These are phyloP conservation scores for Hirschfeldia incana DNA, from an alignment of 345 rosid genomes.

Conservation along the genomic window DNA sequence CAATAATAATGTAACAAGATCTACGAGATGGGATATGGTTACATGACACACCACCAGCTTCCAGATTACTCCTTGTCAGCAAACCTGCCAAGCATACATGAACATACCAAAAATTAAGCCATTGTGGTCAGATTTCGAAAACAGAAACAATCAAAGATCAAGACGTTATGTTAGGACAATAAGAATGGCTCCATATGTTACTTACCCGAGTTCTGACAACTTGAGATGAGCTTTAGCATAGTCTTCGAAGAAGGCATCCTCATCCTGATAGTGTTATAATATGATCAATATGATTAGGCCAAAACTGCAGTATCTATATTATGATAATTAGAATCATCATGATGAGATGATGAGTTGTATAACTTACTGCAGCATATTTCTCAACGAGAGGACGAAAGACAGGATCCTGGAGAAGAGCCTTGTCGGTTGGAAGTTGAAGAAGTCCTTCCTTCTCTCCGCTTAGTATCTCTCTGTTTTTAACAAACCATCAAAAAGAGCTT, in stretches of 20 bases:
- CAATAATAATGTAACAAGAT: neutral
- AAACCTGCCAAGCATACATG: conserved; percentile 20
- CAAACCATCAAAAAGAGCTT: conserved; percentile 5
- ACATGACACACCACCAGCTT: neutral
- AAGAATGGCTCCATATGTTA: neutral
- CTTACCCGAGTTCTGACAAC: conserved; percentile 83
- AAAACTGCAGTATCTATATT: neutral
- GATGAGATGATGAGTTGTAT: neutral
- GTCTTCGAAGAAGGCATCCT: conserved; percentile 78
- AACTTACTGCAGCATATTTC: conserved; percentile 68
- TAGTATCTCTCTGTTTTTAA: conserved; percentile 61
- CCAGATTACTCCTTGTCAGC: conserved; percentile 25
- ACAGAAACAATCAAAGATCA: neutral
- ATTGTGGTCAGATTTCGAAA: neutral
- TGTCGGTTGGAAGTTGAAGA: conserved; percentile 73
- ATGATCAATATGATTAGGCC: neutral
- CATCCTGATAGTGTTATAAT: conserved; percentile 47
- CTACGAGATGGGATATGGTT: neutral
- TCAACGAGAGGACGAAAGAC: conserved; percentile 68
- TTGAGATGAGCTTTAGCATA: conserved; percentile 74
- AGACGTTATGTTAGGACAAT: neutral
- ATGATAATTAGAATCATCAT: no score
- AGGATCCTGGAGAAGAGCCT: conserved; percentile 78
- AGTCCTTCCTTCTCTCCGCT: conserved; percentile 83
- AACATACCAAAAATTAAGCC: neutral